Evolutionary conservation across 2,329 filamentous ascomycete genomes (phyloP), one percentile per base, ranked within the genome.

Genomic region (Penicillium sp.): DNA sequence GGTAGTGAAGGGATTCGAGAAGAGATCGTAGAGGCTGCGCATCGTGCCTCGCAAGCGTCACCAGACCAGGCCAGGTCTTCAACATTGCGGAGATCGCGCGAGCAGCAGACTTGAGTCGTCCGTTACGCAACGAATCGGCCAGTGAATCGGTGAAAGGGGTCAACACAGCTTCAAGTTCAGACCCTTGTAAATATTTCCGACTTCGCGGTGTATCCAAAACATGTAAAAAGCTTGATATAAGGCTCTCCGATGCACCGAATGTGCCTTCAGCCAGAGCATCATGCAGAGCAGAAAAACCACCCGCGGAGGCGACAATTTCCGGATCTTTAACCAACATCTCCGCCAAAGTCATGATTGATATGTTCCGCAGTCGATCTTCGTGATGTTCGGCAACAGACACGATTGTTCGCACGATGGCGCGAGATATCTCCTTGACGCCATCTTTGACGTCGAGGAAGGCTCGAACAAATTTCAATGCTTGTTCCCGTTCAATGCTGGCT

Each of bases 391-490:
- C 90, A 32, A 96, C 83, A 3, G 92, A 85, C 20, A 92, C 86
- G 40, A 98, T 82, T 5, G 90, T 92, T 37, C 92, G 80, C 6
- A 94, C 84, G 13, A 98, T 80, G 0, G 86, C 82, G 41, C 85
- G 77, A 1, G 92, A 93, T 23, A 98, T 76, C 60, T 98, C 90
- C 46, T 79, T 76, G 6, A 93, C 82, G 8, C 92, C 92, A 46
- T 88, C 86, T 59, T 95, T 95, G 48, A 96, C 87, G 59, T 98
- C 92, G 2, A 98, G 71, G 56, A 98, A 98, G 7, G 89, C 86
- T 42, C 92, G 80, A 16, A 96, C 82, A 60, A 98, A 95, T 61
- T 98, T 98, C 54, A 98, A 71, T 9, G 92, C 92, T 65, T 98
- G 92, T 63, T 98, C 92, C 37, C 93, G 79, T 68, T 98, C 92